Evolutionary conservation across 2,329 filamentous ascomycete genomes (phyloP), one percentile per base, ranked within the genome.

Genomic region (Fusarium sulawesiense): DNA sequence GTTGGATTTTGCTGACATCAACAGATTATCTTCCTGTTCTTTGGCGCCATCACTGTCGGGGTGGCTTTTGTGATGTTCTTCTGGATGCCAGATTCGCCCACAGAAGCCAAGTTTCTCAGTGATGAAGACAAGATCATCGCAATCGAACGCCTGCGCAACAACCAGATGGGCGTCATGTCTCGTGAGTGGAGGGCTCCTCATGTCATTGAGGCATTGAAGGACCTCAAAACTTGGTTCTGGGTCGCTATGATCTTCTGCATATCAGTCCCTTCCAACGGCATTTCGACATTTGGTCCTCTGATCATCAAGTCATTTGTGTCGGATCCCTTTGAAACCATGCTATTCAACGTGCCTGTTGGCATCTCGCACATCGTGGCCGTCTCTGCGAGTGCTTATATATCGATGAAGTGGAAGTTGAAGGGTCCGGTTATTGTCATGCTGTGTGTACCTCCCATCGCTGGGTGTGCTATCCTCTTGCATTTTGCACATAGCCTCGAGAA

Each of bases 201-300:
- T 62, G 78, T 87, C 6, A 77, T 80, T 48, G 89, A 91, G 71
- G 82, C 87, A 1, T 75, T 85, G 13, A 67, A 83, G 1, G 88
- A 90, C 63, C 68, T 82, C n/a, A 90, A 91, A 76, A 88, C 87
- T 0, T 90, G 86, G 85, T 78, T 86, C 29, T 88, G 86, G 85
- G 84, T 88, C 30, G 70, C 75, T n/a, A 80, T 87, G 78, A 82
- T 86, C 69, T 83, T 87, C 41, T 80, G 85, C 51, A 86, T 90
- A 68, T 86, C 85, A 48, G 77, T 90, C 10, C 87, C 88, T 0
- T 87, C 84, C 34, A 88, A 87, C 7, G 87, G 88, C 10, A 77
- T 89, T 48, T 83, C 85, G 0, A 87, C 86, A 0, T 90, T 89
- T 67, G 88, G 88, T 0, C 86, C 86, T 2, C 78, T 90, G 41